Evolutionary conservation across 2,329 filamentous ascomycete genomes (phyloP).

Genomic region (Xylaria hypoxylon): DNA sequence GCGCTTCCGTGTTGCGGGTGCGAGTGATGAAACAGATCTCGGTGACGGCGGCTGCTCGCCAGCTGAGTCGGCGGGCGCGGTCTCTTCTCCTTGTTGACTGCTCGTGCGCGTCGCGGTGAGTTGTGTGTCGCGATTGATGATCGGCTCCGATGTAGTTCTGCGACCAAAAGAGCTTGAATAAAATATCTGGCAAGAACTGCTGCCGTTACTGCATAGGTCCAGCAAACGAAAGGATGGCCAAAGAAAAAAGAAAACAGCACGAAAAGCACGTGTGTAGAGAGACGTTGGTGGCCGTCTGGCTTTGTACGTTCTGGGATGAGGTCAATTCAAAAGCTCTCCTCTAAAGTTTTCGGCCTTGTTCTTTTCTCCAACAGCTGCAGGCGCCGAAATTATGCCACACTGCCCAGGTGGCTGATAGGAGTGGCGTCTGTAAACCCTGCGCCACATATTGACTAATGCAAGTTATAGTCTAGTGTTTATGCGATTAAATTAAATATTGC

Average conservation of each 20-base stretch:
- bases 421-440: no score
- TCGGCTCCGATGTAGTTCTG: slow-evolving; percentile 45
- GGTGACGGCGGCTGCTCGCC: slow-evolving; percentile 13
- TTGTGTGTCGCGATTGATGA: slow-evolving; percentile 36
- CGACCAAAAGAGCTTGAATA: slow-evolving; percentile 21
- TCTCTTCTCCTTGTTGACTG: slow-evolving; percentile 14
- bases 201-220: slow-evolving; percentile 12
- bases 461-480: no score
- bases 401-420: slow-evolving; percentile 9
- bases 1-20: slow-evolving; percentile 21
- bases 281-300: slow-evolving; percentile 7
- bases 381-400: slow-evolving; percentile 29
- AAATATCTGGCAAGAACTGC: slow-evolving; percentile 10
- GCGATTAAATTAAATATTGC: no score
- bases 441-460: no score
- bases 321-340: slow-evolving; percentile 19
- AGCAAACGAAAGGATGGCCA: slow-evolving; percentile 20
- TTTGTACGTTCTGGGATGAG: slow-evolving; percentile 7
- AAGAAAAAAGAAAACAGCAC: slow-evolving; percentile 20
- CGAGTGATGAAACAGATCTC: slow-evolving; percentile 9
- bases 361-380: slow-evolving; percentile 42
- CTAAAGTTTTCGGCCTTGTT: slow-evolving; percentile 41
- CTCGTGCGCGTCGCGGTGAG: slow-evolving; percentile 36
- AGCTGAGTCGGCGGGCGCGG: slow-evolving; percentile 14
- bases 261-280: slow-evolving; percentile 27